phyloP scores from a whole-genome alignment of 2,329 filamentous ascomycete genomes.

The Xylariaceae sp. region DNA sequence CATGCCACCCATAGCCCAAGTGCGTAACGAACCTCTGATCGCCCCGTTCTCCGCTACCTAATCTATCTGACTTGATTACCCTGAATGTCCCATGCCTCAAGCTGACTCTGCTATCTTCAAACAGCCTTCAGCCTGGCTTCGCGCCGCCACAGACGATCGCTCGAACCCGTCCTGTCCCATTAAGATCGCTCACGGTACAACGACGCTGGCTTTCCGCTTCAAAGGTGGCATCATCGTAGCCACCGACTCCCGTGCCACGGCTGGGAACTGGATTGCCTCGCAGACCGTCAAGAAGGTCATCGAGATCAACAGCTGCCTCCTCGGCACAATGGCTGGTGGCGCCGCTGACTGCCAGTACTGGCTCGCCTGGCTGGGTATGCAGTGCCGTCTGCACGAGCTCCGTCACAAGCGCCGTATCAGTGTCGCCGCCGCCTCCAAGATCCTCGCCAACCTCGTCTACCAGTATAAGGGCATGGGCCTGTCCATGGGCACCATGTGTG shows the following conservation, averaged over 20 bases:
- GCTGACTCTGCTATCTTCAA: conserved; percentile 7
- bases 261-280: conserved; percentile 98
- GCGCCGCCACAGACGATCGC: conserved; percentile 94
- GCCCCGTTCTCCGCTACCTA: background rate
- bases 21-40: conserved; percentile 39
- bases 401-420: conserved; percentile 98
- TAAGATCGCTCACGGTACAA: conserved; percentile 99
- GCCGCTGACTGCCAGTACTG: conserved; percentile 99
- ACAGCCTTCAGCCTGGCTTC: conserved; percentile 88
- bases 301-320: conserved; percentile 89
- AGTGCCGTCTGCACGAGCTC: conserved; percentile 98
- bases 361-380: conserved; percentile 97
- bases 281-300: conserved; percentile 99
- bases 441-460: conserved; percentile 97
- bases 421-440: conserved; percentile 95
- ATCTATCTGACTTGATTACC: background rate
- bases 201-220: conserved; percentile 96
- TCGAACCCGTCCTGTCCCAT: conserved; percentile 96
- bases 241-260: conserved; percentile 94
- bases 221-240: conserved; percentile 97
- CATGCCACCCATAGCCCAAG: conserved; percentile 87
- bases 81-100: background rate
- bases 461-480: conserved; percentile 98
- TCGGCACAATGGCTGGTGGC: conserved; percentile 98
- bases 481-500: conserved; percentile 99